Conservation (phyloP, 306 rosid genomes). For the Benincasa hispida region DNA sequence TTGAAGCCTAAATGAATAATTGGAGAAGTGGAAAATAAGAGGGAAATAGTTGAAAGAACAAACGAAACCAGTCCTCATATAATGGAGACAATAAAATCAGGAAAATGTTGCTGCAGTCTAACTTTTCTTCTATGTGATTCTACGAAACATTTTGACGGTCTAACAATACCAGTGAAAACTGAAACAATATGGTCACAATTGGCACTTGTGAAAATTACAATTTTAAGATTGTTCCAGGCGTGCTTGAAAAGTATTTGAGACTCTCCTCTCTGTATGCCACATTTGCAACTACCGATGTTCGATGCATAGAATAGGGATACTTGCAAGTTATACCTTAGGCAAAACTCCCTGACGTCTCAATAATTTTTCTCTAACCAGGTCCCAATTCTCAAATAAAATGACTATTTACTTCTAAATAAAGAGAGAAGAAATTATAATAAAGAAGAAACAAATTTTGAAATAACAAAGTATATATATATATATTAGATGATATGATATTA, state of each 20-base stretch:
- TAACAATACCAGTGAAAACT: not conserved
- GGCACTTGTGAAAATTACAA: not conserved
- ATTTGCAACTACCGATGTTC: not conserved
- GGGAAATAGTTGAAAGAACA: conserved; percentile 1
- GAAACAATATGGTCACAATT: not conserved
- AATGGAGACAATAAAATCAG: not conserved
- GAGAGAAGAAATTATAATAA: not conserved
- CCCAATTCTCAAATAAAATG: not conserved
- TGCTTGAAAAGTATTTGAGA: not conserved
- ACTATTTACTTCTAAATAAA: not conserved
- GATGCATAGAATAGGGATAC: not conserved
- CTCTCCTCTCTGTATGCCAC: not conserved
- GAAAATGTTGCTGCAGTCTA: not conserved
- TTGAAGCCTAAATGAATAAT: conserved; percentile 46
- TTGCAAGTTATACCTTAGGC: not conserved
- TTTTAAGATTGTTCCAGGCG: not conserved
- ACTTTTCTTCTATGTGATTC: not conserved
- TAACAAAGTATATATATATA: too few relatives aligned
- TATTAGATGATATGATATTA: too few relatives aligned
- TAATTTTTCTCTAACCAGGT: not conserved
- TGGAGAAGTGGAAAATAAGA: conserved; percentile 15
- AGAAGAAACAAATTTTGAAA: not conserved
- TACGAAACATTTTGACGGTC: not conserved
- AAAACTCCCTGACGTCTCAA: not conserved
- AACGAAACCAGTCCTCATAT: not conserved